Evolutionary conservation across 768 basidiomycete genomes (phyloP).

Genomic region (Tricholoma sp.): DNA sequence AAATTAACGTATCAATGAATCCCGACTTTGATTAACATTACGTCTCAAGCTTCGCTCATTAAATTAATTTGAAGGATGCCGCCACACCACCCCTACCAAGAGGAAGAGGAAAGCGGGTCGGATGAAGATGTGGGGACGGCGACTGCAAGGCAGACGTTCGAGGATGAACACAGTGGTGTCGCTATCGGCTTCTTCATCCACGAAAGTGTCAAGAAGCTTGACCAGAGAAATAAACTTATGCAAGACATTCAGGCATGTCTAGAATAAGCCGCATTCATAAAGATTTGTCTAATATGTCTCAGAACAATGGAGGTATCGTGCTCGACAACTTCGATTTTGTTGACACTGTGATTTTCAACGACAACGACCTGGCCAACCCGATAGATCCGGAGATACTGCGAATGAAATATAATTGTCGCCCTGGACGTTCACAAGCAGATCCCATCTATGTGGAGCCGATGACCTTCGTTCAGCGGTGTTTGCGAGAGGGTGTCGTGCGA

Average conservation of each 20-base stretch:
- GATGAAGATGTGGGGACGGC: neutral
- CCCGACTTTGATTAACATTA: too few species aligned
- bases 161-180: conserved; percentile 17
- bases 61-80: too few species aligned
- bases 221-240: conserved; percentile 15
- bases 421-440: neutral
- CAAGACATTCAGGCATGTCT: conserved; percentile 30
- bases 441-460: conserved; percentile 16
- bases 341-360: conserved; percentile 21
- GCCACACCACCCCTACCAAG: too few species aligned
- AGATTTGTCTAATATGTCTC: neutral
- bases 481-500: conserved; percentile 6
- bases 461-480: conserved; percentile 13
- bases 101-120: conserved; percentile 10
- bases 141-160: conserved; percentile 10
- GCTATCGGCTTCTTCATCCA: conserved; percentile 31
- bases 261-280: neutral
- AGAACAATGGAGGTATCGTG: conserved; percentile 20
- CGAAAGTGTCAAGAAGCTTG: conserved; percentile 19
- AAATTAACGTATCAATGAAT: too few species aligned
- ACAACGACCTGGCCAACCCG: neutral
- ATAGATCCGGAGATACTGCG: conserved; percentile 11
- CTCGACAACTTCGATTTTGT: conserved; percentile 7
- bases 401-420: conserved; percentile 14
- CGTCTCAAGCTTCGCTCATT: too few species aligned